phyloP scores from a whole-genome alignment of 164 flowering plant genomes.

The Magnolia kwangsiensis region DNA sequence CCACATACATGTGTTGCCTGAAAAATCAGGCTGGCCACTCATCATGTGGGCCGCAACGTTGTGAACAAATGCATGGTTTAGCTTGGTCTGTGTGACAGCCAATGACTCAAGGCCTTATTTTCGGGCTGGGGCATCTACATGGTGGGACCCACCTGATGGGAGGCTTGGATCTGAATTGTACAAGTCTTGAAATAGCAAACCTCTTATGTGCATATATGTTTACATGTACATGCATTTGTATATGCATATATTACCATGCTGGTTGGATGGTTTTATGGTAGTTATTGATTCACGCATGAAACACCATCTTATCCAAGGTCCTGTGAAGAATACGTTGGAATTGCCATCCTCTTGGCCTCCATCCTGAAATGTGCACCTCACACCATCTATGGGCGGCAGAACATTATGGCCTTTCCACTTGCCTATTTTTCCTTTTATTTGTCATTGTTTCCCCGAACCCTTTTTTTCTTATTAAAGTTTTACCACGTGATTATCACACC shows the following conservation, averaged over 20 bases:
- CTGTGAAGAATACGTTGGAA: no score
- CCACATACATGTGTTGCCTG: no score
- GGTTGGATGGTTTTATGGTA: not conserved
- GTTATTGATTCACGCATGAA: no score
- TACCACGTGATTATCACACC: not conserved
- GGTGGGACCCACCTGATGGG: not conserved
- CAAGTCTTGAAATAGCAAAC: no score
- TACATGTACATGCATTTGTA: no score
- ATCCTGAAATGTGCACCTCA: no score
- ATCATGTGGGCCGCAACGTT: not conserved
- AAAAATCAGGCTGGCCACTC: not conserved
- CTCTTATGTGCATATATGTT: no score
- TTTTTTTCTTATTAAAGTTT: not conserved
- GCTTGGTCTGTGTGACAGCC: not conserved
- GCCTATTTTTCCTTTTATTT: not conserved
- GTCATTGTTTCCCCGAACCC: not conserved
- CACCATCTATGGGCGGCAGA: not conserved
- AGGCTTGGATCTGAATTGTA: not conserved
- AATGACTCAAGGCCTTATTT: not conserved
- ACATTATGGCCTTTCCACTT: not conserved
- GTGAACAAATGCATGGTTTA: not conserved
- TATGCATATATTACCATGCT: not conserved
- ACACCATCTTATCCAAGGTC: no score
- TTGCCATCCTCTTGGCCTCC: no score
- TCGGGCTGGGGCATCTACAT: no score